Base-by-base conservation (phyloP, 164 flowering plant species). In the Aristolochia fimbriata region DNA sequence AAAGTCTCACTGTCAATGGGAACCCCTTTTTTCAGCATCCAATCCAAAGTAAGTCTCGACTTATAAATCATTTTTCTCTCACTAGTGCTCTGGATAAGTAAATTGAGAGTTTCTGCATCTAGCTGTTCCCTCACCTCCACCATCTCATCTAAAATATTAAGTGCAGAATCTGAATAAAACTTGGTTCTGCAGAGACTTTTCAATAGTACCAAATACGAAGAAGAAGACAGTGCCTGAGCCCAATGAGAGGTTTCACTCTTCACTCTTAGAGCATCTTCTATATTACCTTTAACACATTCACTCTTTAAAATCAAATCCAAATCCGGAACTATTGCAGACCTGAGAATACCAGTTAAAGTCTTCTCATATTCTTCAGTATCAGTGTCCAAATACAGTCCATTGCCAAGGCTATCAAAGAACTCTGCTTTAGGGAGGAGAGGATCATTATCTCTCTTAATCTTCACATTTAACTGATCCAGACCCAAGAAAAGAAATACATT, bases 331-430 rank as follows among this genome's bases (percentile, higher is more conserved):
- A 81, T 65, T 31, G 86, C 71, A 59, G 80, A 82, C 22, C 82
- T 74, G 56, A 90, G 78, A 65, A 93, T 74, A 33, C 56, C 45
- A 17, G 51, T 55, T 14, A 90, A 21, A 43, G 52, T 73, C 56
- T 62, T 76, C 60, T 88, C 96, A 73, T 72, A 90, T 69, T 79
- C 83, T 41, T 79, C 80, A 12, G 77, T 0, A 63, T 90, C 80
- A 30, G 96, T 74, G 22, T 90, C 92, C 62, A 93, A 73, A 71
- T 84, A 87, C 27, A 90, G 86, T n/a, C 99, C 99, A 77, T 93
- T 93, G 21, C 99, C 97, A 58, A 88, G 79, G 53, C 59, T 57
- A 74, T 93, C 99, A 68, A 60, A 81, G 71, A 90, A 90, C 68
- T 93, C 92, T 15, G 87, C 66, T 58, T 65, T 80, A 12, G 70